Conservation (phyloP, 495 filamentous ascomycete species). For the Tuber microsphaerosporum region DNA sequence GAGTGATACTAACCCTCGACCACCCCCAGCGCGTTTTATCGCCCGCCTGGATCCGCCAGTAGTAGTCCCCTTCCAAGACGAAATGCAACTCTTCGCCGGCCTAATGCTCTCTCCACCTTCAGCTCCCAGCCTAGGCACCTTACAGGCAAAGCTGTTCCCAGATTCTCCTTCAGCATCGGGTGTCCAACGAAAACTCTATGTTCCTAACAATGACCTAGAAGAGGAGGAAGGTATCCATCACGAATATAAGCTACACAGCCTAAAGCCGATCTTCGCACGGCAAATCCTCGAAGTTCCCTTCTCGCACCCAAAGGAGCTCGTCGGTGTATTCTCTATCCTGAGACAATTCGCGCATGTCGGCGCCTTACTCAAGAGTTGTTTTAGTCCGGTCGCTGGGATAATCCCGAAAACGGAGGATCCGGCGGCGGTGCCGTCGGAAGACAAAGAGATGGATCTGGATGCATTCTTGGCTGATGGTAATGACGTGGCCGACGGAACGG, state of each 20-base stretch:
- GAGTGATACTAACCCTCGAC: constrained; percentile 22
- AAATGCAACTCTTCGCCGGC: constrained; percentile 63
- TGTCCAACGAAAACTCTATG: constrained; percentile 34
- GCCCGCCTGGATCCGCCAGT: constrained; percentile 79
- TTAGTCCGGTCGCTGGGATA: constrained; percentile 40
- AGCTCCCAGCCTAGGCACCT: constrained; percentile 42
- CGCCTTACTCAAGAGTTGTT: constrained; percentile 57
- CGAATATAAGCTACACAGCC: constrained; percentile 58
- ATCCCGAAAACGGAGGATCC: neutral
- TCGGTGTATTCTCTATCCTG: constrained; percentile 66
- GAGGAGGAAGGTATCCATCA: constrained; percentile 48
- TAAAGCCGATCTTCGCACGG: constrained; percentile 62
- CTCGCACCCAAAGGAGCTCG: constrained; percentile 75
- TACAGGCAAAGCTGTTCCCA: constrained; percentile 44
- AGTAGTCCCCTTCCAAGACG: constrained; percentile 61
- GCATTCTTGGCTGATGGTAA: constrained; percentile 12
- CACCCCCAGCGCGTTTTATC: constrained; percentile 69
- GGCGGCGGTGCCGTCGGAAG: neutral
- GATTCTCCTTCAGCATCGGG: constrained; percentile 26
- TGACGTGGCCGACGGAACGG: neutral
- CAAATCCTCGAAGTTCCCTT: constrained; percentile 69
- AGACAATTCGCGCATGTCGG: constrained; percentile 68
- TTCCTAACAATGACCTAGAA: constrained; percentile 44
- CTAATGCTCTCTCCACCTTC: constrained; percentile 54
- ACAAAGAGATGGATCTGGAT: constrained; percentile 17